Evolutionary conservation across 352 stramenopile species (phyloP).

Genomic region (Globisporangium paddicum): DNA sequence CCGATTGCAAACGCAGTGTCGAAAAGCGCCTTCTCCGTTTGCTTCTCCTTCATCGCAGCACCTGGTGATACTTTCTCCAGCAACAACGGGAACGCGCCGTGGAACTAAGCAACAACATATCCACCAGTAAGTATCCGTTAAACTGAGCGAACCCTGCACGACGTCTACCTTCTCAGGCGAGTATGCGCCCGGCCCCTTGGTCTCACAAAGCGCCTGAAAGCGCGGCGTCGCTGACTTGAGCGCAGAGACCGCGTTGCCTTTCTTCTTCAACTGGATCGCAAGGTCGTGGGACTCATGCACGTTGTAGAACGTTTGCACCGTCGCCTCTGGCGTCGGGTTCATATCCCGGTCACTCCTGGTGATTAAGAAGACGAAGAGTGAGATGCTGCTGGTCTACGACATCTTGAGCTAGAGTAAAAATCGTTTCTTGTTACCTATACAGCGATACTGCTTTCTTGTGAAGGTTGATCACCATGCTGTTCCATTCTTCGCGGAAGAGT

Average conservation of each 20-base stretch:
- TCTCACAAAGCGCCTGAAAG: constrained; percentile 19
- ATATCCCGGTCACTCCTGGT: constrained; percentile 40
- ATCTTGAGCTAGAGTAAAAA: no score
- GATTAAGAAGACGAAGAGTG: neutral
- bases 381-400: neutral
- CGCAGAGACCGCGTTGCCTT: constrained; percentile 30
- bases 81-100: constrained; percentile 40
- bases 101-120: constrained; percentile 23
- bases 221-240: constrained; percentile 47
- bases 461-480: constrained; percentile 28
- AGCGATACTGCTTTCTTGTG: constrained; percentile 20
- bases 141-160: neutral
- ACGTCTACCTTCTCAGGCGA: constrained; percentile 34
- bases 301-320: constrained; percentile 45
- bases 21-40: constrained; percentile 20
- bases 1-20: constrained; percentile 24
- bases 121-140: no score
- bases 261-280: constrained; percentile 17
- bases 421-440: constrained; percentile 17
- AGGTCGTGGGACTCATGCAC: constrained; percentile 33
- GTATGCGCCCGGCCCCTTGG: constrained; percentile 35
- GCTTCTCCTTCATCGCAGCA: constrained; percentile 19
- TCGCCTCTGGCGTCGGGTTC: constrained; percentile 34
- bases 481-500: constrained; percentile 41
- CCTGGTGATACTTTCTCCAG: constrained; percentile 31